Percentiles rank a stretch among this genome's conserved stretches.
phyloP scores from a whole-genome alignment of 495 filamentous ascomycete species.

The Aspergillus panamensis region DNA sequence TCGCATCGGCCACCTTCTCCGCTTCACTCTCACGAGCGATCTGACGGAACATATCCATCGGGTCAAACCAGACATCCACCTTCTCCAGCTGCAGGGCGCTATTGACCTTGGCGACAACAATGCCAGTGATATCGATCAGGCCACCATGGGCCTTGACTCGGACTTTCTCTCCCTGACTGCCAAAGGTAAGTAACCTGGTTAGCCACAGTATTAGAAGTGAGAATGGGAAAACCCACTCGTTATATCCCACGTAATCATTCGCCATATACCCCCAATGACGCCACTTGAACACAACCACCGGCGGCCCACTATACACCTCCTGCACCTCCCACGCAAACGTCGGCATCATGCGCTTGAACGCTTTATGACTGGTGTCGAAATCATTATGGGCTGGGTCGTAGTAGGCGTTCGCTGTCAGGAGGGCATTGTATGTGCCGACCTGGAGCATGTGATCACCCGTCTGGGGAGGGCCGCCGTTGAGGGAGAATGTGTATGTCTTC shows the following conservation, averaged over 20 bases:
- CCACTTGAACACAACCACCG: constrained; percentile 58
- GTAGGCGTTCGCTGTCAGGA: constrained; percentile 57
- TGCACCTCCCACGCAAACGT: constrained; percentile 67
- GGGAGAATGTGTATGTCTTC: constrained; percentile 54
- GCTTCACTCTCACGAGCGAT: constrained; percentile 32
- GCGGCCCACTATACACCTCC: constrained; percentile 61
- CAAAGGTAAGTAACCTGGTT: neutral
- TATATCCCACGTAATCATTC: constrained; percentile 59
- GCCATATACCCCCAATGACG: constrained; percentile 64
- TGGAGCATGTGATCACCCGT: constrained; percentile 61
- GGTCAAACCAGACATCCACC: constrained; percentile 62
- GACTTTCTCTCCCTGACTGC: constrained; percentile 57
- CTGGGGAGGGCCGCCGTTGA: constrained; percentile 55
- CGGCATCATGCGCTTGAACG: constrained; percentile 68
- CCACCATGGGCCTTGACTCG: constrained; percentile 43
- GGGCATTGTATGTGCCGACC: constrained; percentile 65
- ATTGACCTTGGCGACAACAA: constrained; percentile 58
- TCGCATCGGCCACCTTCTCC: neutral
- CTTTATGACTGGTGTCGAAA: constrained; percentile 60
- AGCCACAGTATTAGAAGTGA: neutral
- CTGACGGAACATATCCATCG: constrained; percentile 63
- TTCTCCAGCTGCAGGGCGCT: constrained; percentile 53
- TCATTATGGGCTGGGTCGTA: constrained; percentile 56
- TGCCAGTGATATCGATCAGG: constrained; percentile 44
- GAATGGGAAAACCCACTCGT: constrained; percentile 46